A percentile compares a stretch with the other conserved stretches of the same genome.
Evolutionary conservation across 2,329 filamentous ascomycete genomes (phyloP).

Genomic region (Phialophora verrucosa): DNA sequence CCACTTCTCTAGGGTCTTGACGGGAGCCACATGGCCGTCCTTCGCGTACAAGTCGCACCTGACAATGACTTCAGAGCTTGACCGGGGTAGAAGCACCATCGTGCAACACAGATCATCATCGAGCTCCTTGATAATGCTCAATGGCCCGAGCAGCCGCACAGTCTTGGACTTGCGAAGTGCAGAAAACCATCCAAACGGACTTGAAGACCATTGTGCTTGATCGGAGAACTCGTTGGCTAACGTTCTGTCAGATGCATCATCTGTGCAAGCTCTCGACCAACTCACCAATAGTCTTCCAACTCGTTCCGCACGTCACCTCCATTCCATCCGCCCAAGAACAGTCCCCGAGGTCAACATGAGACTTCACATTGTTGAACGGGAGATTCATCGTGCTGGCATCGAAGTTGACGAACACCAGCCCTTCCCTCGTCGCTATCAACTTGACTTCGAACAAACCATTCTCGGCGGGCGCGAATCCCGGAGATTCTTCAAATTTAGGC

Average conservation of each 20-base stretch:
- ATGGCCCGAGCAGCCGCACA: conserved; percentile 26
- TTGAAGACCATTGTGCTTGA: conserved; percentile 32
- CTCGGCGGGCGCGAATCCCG: conserved; percentile 62
- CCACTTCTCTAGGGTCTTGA: conserved; percentile 21
- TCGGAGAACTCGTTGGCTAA: conserved; percentile 35
- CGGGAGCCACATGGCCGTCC: conserved; percentile 21
- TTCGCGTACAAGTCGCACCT: conserved; percentile 33
- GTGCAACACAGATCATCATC: conserved; percentile 33
- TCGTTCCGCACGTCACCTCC: conserved; percentile 25
- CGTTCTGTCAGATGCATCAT: background rate
- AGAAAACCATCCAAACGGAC: conserved; percentile 30
- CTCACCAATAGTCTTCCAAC: conserved; percentile 38
- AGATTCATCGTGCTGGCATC: conserved; percentile 35
- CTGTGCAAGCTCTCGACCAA: background rate
- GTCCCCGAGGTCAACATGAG: conserved; percentile 30
- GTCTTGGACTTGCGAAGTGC: conserved; percentile 28
- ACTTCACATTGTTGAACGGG: conserved; percentile 36
- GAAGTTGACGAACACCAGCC: conserved; percentile 37
- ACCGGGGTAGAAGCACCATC: conserved; percentile 29
- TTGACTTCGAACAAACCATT: conserved; percentile 58
- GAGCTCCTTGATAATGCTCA: conserved; percentile 35
- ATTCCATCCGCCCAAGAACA: conserved; percentile 31
- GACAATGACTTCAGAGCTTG: conserved; percentile 25
- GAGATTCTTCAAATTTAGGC: conserved; percentile 62
- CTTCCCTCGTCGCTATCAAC: conserved; percentile 31